Base-by-base conservation (phyloP, 176 grass and related monocot genomes). In the Avena atlantica region DNA sequence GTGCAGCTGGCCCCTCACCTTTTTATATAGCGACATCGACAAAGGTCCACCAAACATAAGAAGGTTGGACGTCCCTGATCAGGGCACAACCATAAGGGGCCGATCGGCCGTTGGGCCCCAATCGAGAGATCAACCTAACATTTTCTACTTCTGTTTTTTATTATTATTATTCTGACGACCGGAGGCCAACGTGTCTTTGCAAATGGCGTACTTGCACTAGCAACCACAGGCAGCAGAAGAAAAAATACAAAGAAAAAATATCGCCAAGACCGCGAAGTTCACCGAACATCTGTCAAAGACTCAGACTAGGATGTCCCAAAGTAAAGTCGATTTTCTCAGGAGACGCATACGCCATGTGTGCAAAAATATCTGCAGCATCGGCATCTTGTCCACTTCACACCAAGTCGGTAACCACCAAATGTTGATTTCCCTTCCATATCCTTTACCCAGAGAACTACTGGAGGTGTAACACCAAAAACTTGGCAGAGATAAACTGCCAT, bases 321-420 rank as follows among this genome's bases (percentile, higher is more conserved):
- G 47, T 42, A 42, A 21, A 29, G 6, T n/a, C 47, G 12, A 51
- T n/a, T 37, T 85, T 76, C 19, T 21, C 44, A 15, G 21, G 3
- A 80, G n/a, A 34, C 4, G 17, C 19, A 17, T 78, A 36, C 27
- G 29, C 75, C 75, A 5, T 34, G 12, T 12, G 4, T 19, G 40
- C 67, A 70, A 80, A 80, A 80, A 80, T 80, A 64, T 64, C 37
- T 6, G 16, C 21, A 16, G 58, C 29, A 37, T 78, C 53, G 11
- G 75, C 70, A 64, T n/a, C 0, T 55, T 56, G 74, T 44, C 62
- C 49, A 86, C 62, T 51, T 67, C 55, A 67, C 76, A 44, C 48
- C 40, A 42, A 42, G 20, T 66, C 34, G 47, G 9, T 68, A n/a
- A 57, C 19, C 53, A 50, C 31, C 21, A 79, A 2, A 9, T 80